Conservation (phyloP, 2,329 filamentous ascomycete genomes). For the Xylariaceae sp. region DNA sequence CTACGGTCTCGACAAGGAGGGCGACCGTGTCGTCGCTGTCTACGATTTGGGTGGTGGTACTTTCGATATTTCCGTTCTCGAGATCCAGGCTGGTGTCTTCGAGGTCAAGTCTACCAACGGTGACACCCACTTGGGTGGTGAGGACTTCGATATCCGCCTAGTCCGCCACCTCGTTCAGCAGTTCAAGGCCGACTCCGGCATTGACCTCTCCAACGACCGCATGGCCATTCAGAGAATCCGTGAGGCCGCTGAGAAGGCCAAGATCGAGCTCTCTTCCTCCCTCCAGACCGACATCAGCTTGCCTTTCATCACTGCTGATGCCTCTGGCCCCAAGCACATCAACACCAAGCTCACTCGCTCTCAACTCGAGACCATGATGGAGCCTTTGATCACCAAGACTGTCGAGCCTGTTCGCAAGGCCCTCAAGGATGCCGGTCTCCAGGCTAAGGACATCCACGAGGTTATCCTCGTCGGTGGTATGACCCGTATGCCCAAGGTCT, state of each 20-base stretch:
- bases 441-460: constrained; percentile 92
- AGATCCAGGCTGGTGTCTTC: constrained; percentile 97
- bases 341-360: constrained; percentile 89
- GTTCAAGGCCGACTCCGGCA: constrained; percentile 93
- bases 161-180: constrained; percentile 90
- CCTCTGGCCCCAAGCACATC: constrained; percentile 96
- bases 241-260: constrained; percentile 97
- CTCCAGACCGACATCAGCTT: constrained; percentile 97
- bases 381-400: constrained; percentile 79
- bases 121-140: constrained; percentile 96
- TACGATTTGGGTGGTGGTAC: constrained; percentile 98
- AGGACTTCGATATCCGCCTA: constrained; percentile 94
- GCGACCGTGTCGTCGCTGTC: constrained; percentile 83
- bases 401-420: constrained; percentile 94
- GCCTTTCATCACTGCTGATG: constrained; percentile 95
- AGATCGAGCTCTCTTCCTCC: constrained; percentile 96
- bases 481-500: constrained; percentile 99
- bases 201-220: constrained; percentile 85
- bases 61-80: constrained; percentile 96
- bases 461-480: constrained; percentile 98
- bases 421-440: constrained; percentile 87
- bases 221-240: constrained; percentile 99
- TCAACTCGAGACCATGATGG: constrained; percentile 89
- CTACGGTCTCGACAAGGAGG: constrained; percentile 93
- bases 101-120: constrained; percentile 99